Percentiles rank a stretch among this genome's conserved stretches.
Conservation (phyloP, 768 basidiomycete species). For the Clitopilus passeckerianus region DNA sequence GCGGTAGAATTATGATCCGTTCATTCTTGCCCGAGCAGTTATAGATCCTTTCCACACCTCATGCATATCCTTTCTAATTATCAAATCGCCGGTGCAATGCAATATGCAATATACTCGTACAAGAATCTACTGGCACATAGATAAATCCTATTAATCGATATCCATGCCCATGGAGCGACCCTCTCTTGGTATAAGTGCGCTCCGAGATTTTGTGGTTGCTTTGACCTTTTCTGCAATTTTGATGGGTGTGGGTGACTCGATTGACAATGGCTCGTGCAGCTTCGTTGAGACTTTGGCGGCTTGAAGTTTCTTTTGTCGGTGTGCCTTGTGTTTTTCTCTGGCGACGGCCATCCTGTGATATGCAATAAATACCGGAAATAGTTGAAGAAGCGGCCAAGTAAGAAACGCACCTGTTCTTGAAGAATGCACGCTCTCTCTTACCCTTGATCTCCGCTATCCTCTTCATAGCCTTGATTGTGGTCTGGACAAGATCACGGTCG, state of each 20-base stretch:
- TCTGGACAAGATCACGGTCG: conserved; percentile 88
- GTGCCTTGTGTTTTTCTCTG: conserved; percentile 70
- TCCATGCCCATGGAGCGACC: conserved; percentile 93
- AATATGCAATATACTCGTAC: background rate
- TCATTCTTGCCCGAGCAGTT: background rate
- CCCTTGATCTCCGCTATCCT: conserved; percentile 88
- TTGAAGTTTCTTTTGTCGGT: conserved; percentile 63
- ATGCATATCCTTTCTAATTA: conserved; percentile 6
- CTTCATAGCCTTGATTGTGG: conserved; percentile 96
- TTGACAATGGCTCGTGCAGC: conserved; percentile 58
- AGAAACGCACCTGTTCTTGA: conserved; percentile 73
- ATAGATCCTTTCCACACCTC: background rate
- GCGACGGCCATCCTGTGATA: conserved; percentile 73
- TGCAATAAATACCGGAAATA: conserved; percentile 2
- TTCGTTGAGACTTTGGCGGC: conserved; percentile 55
- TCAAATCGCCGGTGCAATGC: conserved; percentile 2
- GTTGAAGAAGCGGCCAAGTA: background rate
- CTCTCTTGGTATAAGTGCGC: conserved; percentile 76
- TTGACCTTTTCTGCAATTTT: conserved; percentile 77
- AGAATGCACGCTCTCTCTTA: conserved; percentile 90
- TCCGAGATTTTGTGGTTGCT: conserved; percentile 55
- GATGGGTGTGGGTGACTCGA: conserved; percentile 35
- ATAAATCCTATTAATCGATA: conserved; percentile 46
- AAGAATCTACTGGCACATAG: background rate
- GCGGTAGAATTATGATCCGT: conserved; percentile 32